Evolutionary conservation across 1,139 yeast species (phyloP).

Genomic region (Wickerhamiella infanticola): DNA sequence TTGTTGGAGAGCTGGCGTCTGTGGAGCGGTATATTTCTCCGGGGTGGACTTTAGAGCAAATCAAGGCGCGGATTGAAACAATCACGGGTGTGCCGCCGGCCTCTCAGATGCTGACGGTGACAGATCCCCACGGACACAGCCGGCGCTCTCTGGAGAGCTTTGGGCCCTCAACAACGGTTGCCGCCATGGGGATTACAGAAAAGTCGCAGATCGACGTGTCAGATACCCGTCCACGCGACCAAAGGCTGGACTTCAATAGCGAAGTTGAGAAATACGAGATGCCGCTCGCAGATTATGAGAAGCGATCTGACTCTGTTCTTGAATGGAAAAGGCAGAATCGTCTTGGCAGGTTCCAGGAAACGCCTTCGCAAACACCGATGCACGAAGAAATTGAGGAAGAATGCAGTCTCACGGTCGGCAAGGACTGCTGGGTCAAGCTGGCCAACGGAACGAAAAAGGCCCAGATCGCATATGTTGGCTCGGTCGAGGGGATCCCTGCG

Average conservation of each 20-base stretch:
- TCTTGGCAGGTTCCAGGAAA: slow-evolving; percentile 49
- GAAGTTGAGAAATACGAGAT: slow-evolving; percentile 35
- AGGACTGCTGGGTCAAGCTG: slow-evolving; percentile 22
- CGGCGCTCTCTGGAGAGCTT: slow-evolving; percentile 2
- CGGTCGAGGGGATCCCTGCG: slow-evolving; percentile 38
- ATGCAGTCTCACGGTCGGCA: slow-evolving; percentile 22
- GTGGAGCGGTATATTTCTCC: slow-evolving; percentile 58
- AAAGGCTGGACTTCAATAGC: slow-evolving; percentile 23
- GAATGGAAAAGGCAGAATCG: slow-evolving; percentile 57
- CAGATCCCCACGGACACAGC: slow-evolving; percentile 31
- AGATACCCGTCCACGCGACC: slow-evolving; percentile 26
- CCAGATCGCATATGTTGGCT: slow-evolving; percentile 49
- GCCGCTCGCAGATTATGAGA: slow-evolving; percentile 52
- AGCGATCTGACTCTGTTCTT: slow-evolving; percentile 45
- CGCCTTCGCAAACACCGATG: not conserved
- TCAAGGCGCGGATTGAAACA: slow-evolving; percentile 45
- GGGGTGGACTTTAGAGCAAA: slow-evolving; percentile 41
- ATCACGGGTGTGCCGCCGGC: slow-evolving; percentile 66
- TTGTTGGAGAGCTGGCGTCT: slow-evolving; percentile 51
- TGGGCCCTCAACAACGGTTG: slow-evolving; percentile 37
- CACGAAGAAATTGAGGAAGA: slow-evolving; percentile 13
- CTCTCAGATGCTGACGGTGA: slow-evolving; percentile 39
- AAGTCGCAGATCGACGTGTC: slow-evolving; percentile 25
- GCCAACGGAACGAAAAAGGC: slow-evolving; percentile 28
- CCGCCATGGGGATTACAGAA: slow-evolving; percentile 33